Evolutionary conservation across 1,284 basidiomycete genomes (phyloP), one percentile per base, ranked within the genome.

Genomic region (Ustilago esculenta): DNA sequence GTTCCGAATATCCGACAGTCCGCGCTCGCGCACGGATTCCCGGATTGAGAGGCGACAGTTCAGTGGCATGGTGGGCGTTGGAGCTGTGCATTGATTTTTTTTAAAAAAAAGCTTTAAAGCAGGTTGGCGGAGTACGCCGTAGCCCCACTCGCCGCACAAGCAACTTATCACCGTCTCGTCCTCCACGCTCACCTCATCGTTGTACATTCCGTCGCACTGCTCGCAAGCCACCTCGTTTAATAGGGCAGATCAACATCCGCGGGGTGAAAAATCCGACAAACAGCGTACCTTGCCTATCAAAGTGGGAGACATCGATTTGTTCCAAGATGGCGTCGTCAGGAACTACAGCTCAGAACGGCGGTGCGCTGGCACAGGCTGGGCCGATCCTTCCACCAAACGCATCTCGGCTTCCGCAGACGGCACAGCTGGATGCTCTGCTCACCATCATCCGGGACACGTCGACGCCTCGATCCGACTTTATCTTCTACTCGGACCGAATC

Each of bases 401-500:
- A n/a, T 89, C 89, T 80, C 92, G 90, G 2, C 86, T 95, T 2
- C 88, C 89, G 0, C 91, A 90, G 73, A 97, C 94, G 0, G 66
- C 68, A 7, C 77, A 79, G 49, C 88, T 98, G 27, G 94, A 98
- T 83, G 94, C 94, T 0, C 85, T 98, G 17, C 91, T 96, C 83
- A 98, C 96, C 14, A 95, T 97, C 83, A 95, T 98, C 80, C 85
- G 94, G 44, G 80, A 83, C 65, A 52, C 66, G 15, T 66, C 80
- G 5, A 84, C 84, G 12, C 64, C 72, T 17, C 73, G 95, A 37
- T 94, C 94, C 20, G 95, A 98, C 82, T 98, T 98, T 81, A 88
- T 98, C 73, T 98, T 98, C 85, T 98, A 96, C 82, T 92, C 92
- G 12, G 86, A 88, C 81, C 82, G 87, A 10, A 87, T 88, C 76